phyloP scores from a whole-genome alignment of 495 filamentous ascomycete species.

The Penicillium samsonianum region DNA sequence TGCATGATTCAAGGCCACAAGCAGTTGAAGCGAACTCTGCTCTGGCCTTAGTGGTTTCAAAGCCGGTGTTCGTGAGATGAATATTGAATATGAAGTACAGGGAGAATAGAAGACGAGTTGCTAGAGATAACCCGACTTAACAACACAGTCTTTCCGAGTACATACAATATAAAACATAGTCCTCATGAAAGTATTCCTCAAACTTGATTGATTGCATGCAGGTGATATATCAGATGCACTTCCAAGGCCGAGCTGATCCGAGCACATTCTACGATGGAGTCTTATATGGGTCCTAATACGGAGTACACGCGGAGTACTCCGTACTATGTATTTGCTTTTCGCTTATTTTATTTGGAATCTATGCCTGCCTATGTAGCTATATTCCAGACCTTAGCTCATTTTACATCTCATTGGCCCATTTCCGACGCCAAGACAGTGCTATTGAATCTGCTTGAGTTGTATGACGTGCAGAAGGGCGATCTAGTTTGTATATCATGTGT shows the following conservation, averaged over 20 bases:
- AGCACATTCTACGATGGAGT: background rate
- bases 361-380: background rate
- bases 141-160: conserved; percentile 17
- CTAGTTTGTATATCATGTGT: background rate
- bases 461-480: background rate
- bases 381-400: background rate
- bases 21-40: conserved; percentile 2
- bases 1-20: conserved; percentile 14
- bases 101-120: conserved; percentile 20
- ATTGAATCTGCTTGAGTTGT: background rate
- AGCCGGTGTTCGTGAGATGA: conserved; percentile 14
- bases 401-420: background rate
- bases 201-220: conserved; percentile 11
- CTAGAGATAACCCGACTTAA: conserved; percentile 22
- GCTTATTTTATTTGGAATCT: background rate
- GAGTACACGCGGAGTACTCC: background rate
- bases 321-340: background rate
- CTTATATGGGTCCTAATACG: background rate
- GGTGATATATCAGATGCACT: conserved; percentile 15
- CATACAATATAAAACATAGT: conserved; percentile 12
- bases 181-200: conserved; percentile 12
- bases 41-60: conserved; percentile 9
- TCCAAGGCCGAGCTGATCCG: background rate
- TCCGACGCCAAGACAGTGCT: background rate
- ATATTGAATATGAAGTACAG: conserved; percentile 21